Conservation (phyloP, 225 moss, liverwort and hornwort species). For the Marchantia polymorpha region DNA sequence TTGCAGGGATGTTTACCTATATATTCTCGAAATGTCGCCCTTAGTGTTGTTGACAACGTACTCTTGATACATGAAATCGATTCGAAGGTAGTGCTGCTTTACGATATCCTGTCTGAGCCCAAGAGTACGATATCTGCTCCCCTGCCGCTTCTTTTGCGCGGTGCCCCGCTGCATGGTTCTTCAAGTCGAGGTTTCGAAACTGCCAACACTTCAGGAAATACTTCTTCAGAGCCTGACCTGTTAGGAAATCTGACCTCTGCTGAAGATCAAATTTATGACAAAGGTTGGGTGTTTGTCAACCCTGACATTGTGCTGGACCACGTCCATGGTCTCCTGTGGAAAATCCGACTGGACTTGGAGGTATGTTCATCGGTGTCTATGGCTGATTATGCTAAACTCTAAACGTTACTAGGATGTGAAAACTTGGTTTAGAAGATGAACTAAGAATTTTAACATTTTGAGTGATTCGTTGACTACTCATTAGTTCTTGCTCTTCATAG, state of each 20-base stretch:
- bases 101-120: constrained; percentile 79
- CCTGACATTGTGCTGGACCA: constrained; percentile 89
- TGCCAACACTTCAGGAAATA: constrained; percentile 14
- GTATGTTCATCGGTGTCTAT: constrained; percentile 33
- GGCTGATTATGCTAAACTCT: background rate
- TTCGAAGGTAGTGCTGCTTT: constrained; percentile 86
- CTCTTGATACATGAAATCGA: constrained; percentile 89
- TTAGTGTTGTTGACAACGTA: constrained; percentile 95
- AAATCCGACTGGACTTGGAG: constrained; percentile 86
- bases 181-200: constrained; percentile 41
- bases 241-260: constrained; percentile 44
- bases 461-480: no score
- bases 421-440: background rate
- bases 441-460: background rate
- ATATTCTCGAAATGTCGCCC: constrained; percentile 74
- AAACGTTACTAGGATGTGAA: background rate
- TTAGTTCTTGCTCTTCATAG: no score
- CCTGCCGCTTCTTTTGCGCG: constrained; percentile 74
- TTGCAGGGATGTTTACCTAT: constrained; percentile 89
- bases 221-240: constrained; percentile 21
- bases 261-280: constrained; percentile 65
- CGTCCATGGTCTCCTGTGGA: constrained; percentile 81
- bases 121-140: constrained; percentile 88
- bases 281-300: constrained; percentile 84
- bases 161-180: constrained; percentile 44